Percentiles rank a stretch among this genome's conserved stretches.
Evolutionary conservation across 495 filamentous ascomycete genomes (phyloP).

Genomic region (Oleoguttula mirabilis): DNA sequence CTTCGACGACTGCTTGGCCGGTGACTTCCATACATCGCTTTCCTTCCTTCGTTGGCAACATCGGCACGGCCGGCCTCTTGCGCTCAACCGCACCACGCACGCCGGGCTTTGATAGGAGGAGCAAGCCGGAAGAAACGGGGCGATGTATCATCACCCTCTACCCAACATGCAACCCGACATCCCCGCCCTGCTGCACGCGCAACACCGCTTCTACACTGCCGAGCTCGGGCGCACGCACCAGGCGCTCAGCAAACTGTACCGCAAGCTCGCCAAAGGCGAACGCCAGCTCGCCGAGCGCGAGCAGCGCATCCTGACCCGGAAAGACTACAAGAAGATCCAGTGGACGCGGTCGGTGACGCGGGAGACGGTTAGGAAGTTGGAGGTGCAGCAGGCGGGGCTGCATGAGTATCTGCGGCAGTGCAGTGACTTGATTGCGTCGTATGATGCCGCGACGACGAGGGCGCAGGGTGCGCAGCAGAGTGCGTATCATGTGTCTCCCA

Average conservation of each 20-base stretch:
- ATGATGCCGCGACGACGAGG: background rate
- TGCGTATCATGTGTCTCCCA: too few species aligned
- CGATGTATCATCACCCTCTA: conserved; percentile 3
- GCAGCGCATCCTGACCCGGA: background rate
- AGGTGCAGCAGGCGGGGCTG: too few species aligned
- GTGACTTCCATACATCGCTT: too few species aligned
- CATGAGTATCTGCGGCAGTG: conserved; percentile 13
- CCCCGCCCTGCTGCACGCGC: background rate
- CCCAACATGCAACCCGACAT: background rate
- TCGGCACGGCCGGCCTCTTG: too few species aligned
- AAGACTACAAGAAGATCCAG: conserved; percentile 13
- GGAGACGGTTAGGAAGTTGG: conserved; percentile 3
- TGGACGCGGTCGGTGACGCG: conserved; percentile 3
- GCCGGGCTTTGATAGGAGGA: background rate
- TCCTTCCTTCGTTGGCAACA: too few species aligned
- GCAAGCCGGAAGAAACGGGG: background rate
- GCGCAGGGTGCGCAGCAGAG: background rate
- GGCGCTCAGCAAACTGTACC: conserved; percentile 9
- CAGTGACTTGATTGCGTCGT: conserved; percentile 1
- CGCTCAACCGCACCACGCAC: too few species aligned
- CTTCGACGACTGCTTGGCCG: background rate
- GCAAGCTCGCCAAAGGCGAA: conserved; percentile 10
- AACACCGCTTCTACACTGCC: too few species aligned
- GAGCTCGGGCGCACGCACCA: conserved; percentile 11
- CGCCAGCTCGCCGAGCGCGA: background rate